Conservation (phyloP, 768 basidiomycete species). For the Leucocoprinus birnbaumii region DNA sequence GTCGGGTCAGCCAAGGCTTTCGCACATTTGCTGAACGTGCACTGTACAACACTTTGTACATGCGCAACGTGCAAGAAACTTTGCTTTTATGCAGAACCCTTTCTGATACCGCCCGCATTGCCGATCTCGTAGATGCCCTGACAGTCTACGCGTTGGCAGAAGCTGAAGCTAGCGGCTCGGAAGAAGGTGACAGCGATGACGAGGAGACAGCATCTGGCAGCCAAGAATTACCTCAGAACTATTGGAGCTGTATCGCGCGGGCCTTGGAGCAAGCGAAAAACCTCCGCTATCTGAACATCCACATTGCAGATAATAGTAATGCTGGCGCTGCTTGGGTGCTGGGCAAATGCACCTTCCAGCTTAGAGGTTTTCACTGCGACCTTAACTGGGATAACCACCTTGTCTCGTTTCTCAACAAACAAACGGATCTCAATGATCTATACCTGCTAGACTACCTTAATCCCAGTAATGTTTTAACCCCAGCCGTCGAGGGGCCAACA, state of each 20-base stretch:
- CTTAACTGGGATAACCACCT: conserved; percentile 61
- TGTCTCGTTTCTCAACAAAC: conserved; percentile 47
- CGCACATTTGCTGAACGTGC: conserved; percentile 51
- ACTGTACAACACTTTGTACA: conserved; percentile 56
- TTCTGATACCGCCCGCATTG: conserved; percentile 42
- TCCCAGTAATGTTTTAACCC: conserved; percentile 15
- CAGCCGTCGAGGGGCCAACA: conserved; percentile 21
- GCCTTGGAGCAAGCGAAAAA: conserved; percentile 45
- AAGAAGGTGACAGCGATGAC: conserved; percentile 21
- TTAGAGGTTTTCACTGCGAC: conserved; percentile 64
- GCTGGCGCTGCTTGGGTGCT: conserved; percentile 39
- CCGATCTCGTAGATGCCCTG: conserved; percentile 49
- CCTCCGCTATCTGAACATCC: conserved; percentile 52
- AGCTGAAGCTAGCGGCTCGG: conserved; percentile 17
- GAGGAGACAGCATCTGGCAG: conserved; percentile 16
- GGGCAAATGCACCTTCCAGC: conserved; percentile 42
- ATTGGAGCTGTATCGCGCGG: conserved; percentile 48
- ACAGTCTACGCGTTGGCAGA: conserved; percentile 40
- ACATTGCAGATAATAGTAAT: conserved; percentile 34
- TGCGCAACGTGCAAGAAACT: conserved; percentile 37
- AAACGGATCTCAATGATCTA: conserved; percentile 46
- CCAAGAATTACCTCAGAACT: conserved; percentile 30
- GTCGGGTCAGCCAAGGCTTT: conserved; percentile 56
- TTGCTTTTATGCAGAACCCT: conserved; percentile 47
- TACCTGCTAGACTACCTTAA: conserved; percentile 45